Evolutionary conservation across 2,329 filamentous ascomycete species (phyloP).

Genomic region (Talaromyces marneffei): DNA sequence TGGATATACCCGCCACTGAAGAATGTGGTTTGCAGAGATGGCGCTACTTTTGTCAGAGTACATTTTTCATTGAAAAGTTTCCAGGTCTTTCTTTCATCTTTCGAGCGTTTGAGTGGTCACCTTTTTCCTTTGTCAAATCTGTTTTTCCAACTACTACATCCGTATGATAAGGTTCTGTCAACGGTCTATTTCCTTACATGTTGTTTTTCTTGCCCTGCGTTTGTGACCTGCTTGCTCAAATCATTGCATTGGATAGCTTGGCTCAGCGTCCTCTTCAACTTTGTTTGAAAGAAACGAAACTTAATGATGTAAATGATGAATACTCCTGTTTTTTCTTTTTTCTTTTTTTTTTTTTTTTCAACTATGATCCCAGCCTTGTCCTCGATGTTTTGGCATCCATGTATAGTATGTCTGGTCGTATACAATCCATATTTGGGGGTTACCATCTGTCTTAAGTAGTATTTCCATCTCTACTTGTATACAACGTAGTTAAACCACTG

Average conservation of each 20-base stretch:
- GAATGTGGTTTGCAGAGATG: conserved; percentile 11
- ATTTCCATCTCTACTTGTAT: not conserved
- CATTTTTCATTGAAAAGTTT: conserved; percentile 11
- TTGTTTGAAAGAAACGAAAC: conserved; percentile 13
- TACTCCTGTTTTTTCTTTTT: conserved; percentile 4
- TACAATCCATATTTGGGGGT: not conserved
- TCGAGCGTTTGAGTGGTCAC: conserved; percentile 11
- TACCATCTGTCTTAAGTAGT: not conserved
- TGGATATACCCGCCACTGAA: conserved; percentile 10
- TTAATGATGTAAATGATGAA: conserved; percentile 12
- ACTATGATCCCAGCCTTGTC: not conserved
- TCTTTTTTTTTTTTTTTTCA: not conserved
- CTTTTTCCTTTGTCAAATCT: conserved; percentile 1
- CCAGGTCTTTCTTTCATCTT: conserved; percentile 8
- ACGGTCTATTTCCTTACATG: not conserved
- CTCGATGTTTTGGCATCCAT: conserved; percentile 6
- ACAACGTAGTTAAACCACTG: not conserved
- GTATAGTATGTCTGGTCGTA: conserved; percentile 9
- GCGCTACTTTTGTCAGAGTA: conserved; percentile 11
- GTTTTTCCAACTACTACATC: not conserved
- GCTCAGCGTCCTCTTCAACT: not conserved
- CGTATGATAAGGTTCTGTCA: conserved; percentile 1
- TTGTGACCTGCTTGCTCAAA: conserved; percentile 2
- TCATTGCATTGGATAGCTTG: conserved; percentile 12
- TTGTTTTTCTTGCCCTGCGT: not conserved